Conservation (phyloP, 139 green algal species). For the Trebouxia sp. region DNA sequence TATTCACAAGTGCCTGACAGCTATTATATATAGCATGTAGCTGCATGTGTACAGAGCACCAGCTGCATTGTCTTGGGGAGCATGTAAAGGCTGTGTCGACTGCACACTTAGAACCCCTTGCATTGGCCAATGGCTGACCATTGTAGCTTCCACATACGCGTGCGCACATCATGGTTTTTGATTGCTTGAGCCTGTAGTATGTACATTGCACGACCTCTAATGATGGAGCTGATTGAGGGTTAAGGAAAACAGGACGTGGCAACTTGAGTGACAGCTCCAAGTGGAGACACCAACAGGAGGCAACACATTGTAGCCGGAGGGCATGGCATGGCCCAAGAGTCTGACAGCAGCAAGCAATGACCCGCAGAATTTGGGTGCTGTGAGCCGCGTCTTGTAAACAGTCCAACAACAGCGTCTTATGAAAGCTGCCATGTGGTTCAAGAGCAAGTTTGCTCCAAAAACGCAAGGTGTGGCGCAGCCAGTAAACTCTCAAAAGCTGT, state of each 20-base stretch:
- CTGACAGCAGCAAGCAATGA: background rate
- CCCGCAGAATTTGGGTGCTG: background rate
- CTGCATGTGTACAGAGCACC: too few relatives aligned
- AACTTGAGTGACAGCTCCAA: background rate
- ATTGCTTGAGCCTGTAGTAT: too few relatives aligned
- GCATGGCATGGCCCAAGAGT: background rate
- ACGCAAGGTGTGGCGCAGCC: background rate
- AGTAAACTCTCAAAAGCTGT: background rate
- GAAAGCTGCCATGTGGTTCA: background rate
- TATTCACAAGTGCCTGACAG: too few relatives aligned
- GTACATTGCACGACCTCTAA: background rate
- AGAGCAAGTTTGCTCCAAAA: background rate
- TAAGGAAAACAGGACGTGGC: background rate
- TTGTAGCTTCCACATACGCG: too few relatives aligned
- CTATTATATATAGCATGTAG: too few relatives aligned
- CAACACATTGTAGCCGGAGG: background rate
- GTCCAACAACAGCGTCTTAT: background rate
- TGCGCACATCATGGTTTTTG: too few relatives aligned
- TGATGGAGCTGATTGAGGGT: background rate
- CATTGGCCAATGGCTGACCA: too few relatives aligned
- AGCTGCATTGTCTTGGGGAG: too few relatives aligned
- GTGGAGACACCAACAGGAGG: background rate
- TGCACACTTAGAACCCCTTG: too few relatives aligned
- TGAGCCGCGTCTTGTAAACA: background rate
- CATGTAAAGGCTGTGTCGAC: too few relatives aligned